Percentiles rank a stretch among this genome's conserved stretches.
Conservation (phyloP, 2,329 filamentous ascomycete genomes). For the Sarocladium kiliense region DNA sequence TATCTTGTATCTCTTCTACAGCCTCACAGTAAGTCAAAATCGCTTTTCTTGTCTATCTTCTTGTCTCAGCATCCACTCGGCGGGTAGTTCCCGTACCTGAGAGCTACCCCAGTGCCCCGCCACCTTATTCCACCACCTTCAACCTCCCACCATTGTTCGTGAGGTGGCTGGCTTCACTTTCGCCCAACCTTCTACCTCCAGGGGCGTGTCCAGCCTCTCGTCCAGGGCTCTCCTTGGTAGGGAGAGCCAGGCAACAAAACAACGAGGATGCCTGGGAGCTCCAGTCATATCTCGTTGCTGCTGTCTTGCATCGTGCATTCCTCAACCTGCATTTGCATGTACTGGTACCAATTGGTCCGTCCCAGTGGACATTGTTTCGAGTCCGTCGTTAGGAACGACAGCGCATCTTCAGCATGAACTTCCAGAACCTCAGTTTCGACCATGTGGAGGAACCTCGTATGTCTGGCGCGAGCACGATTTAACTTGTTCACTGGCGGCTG, state of each 20-base stretch:
- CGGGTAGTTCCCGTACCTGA: background rate
- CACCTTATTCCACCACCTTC: background rate
- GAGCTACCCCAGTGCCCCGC: conserved; percentile 3
- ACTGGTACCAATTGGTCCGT: conserved; percentile 6
- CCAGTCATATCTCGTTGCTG: conserved; percentile 9
- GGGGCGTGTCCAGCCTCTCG: conserved; percentile 9
- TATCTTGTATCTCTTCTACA: background rate
- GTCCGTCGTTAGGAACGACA: background rate
- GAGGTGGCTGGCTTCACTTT: conserved; percentile 8
- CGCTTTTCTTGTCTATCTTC: background rate
- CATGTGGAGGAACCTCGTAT: conserved; percentile 32
- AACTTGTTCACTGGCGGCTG: background rate
- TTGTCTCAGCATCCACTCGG: conserved; percentile 6
- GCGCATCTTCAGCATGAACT: conserved; percentile 28
- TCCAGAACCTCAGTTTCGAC: conserved; percentile 29
- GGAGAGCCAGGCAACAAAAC: conserved; percentile 1
- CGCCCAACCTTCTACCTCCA: conserved; percentile 9
- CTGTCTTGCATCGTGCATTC: conserved; percentile 11
- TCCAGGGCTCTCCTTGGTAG: background rate
- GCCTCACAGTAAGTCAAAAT: conserved; percentile 6
- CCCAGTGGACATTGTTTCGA: conserved; percentile 3
- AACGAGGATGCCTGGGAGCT: background rate
- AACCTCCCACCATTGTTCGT: background rate
- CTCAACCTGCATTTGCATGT: conserved; percentile 6
- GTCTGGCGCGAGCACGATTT: conserved; percentile 13